A percentile compares a stretch with the other conserved stretches of the same genome.
These are phyloP conservation scores for Moesziomyces antarcticus DNA, from an alignment of 1,284 basidiomycete genomes.

Conservation along the genomic window DNA sequence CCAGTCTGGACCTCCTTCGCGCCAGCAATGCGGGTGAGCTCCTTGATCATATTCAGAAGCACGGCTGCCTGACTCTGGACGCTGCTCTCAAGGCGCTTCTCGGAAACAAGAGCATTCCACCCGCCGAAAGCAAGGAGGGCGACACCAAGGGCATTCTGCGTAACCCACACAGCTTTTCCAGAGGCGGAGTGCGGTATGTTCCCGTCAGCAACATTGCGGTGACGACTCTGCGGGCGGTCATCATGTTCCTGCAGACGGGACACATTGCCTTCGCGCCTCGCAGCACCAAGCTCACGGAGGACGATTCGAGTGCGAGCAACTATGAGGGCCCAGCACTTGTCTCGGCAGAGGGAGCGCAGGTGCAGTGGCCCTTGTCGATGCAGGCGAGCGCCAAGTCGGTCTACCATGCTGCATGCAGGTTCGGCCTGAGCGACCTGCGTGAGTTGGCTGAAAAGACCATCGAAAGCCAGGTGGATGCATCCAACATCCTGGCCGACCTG, in stretches of 20 bases:
- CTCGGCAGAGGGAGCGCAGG: neutral
- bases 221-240: conserved; percentile 21
- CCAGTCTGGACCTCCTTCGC: neutral
- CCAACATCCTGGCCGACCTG: conserved; percentile 22
- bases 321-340: neutral
- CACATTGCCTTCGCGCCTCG: conserved; percentile 12
- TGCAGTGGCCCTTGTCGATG: neutral
- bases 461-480: conserved; percentile 7
- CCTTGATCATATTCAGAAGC: neutral
- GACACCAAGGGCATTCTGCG: neutral
- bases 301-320: neutral
- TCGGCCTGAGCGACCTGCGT: conserved; percentile 8
- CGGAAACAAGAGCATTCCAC: neutral
- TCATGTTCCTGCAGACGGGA: conserved; percentile 26
- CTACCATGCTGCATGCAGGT: conserved; percentile 21
- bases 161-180: neutral
- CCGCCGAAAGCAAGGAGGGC: neutral
- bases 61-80: neutral
- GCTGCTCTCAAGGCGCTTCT: neutral
- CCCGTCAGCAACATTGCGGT: conserved; percentile 3
- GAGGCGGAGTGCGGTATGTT: neutral
- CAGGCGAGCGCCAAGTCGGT: conserved; percentile 34
- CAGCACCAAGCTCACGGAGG: neutral
- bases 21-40: conserved; percentile 2
- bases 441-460: conserved; percentile 14